Percentiles rank a stretch among this genome's conserved stretches.
phyloP scores from a whole-genome alignment of 1,284 basidiomycete species.

The Mrakiaceae sp. region DNA sequence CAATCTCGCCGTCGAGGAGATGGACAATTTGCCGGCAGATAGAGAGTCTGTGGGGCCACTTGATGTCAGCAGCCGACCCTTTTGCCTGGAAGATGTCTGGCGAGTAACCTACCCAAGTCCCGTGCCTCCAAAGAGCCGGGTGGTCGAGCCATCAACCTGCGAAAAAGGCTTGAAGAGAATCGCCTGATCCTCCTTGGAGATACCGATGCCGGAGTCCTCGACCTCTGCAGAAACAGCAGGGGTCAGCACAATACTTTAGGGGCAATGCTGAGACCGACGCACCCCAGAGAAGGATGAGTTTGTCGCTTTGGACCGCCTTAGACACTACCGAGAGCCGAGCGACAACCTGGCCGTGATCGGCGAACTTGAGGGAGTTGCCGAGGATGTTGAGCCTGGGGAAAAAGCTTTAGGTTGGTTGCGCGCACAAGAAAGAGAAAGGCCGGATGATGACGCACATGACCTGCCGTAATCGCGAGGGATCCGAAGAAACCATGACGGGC shows the following conservation, averaged over 20 bases:
- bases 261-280: too few relatives aligned
- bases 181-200: conserved; percentile 2
- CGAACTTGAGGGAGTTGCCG: conserved; percentile 12
- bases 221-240: too few relatives aligned
- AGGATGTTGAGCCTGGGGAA: conserved; percentile 6
- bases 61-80: neutral
- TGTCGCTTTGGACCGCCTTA: too few relatives aligned
- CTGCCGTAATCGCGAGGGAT: conserved; percentile 11
- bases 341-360: neutral
- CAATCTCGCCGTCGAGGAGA: conserved; percentile 58
- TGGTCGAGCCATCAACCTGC: conserved; percentile 13
- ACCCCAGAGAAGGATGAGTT: too few relatives aligned
- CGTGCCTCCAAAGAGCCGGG: conserved; percentile 10
- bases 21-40: conserved; percentile 60
- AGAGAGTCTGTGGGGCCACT: conserved; percentile 34
- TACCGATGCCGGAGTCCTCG: conserved; percentile 3
- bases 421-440: neutral
- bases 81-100: too few relatives aligned
- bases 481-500: neutral
- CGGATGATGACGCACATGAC: neutral
- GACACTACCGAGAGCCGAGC: too few relatives aligned
- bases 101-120: conserved; percentile 8
- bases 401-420: neutral
- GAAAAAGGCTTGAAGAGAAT: conserved; percentile 8
- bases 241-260: too few relatives aligned